These are phyloP conservation scores for Aethionema arabicum DNA, from an alignment of 345 rosid species.

Conservation along the genomic window DNA sequence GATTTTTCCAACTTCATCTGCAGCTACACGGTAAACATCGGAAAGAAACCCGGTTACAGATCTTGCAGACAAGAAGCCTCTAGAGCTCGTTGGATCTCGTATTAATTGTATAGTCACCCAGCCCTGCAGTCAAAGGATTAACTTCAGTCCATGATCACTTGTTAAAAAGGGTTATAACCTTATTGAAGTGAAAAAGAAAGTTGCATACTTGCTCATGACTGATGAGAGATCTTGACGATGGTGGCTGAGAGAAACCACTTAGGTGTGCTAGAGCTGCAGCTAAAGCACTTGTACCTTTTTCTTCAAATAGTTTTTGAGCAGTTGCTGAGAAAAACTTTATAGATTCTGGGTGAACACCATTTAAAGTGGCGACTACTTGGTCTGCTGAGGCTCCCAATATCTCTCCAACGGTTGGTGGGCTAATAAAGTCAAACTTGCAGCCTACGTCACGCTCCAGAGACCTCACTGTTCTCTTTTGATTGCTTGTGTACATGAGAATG, in stretches of 20 bases:
- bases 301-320: constrained; percentile 69
- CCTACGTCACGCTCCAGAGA: constrained; percentile 93
- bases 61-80: constrained; percentile 80
- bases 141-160: constrained; percentile 17
- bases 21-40: constrained; percentile 78
- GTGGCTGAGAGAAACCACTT: constrained; percentile 90
- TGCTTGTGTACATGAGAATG: constrained; percentile 73
- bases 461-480: constrained; percentile 86
- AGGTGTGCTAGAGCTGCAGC: constrained; percentile 95
- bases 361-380: constrained; percentile 82
- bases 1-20: constrained; percentile 91
- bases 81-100: constrained; percentile 62
- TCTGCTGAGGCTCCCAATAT: constrained; percentile 82
- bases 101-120: constrained; percentile 82
- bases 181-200: background rate
- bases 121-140: constrained; percentile 54
- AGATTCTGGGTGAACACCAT: constrained; percentile 88
- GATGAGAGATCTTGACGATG: constrained; percentile 90
- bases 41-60: constrained; percentile 92
- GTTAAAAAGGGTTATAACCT: background rate
- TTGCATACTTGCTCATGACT: constrained; percentile 78
- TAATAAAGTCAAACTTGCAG: constrained; percentile 81
- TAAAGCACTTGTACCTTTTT: constrained; percentile 81
- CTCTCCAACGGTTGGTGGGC: constrained; percentile 75
- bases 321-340: constrained; percentile 73